phyloP scores from a whole-genome alignment of 768 basidiomycete genomes.

The Suillus weaverae region DNA sequence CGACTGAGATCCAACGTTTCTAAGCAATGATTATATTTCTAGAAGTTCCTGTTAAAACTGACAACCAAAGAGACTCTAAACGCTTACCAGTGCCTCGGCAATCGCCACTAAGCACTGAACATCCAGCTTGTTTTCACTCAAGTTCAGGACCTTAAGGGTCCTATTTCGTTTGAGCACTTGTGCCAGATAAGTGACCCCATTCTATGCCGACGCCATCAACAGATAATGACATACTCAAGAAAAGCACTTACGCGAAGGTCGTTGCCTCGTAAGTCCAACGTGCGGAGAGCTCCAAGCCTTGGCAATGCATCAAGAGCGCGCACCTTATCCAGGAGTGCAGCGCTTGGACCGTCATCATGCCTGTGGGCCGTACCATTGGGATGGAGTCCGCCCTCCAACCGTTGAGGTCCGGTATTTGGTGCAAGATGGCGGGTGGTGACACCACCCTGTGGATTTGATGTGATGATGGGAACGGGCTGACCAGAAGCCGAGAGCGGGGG shows the following conservation, averaged over 20 bases:
- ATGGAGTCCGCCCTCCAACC: background rate
- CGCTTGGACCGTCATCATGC: slow-evolving; percentile 55
- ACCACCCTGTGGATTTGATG: slow-evolving; percentile 57
- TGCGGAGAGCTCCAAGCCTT: slow-evolving; percentile 80
- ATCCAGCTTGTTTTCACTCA: slow-evolving; percentile 94
- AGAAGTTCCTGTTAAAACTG: background rate
- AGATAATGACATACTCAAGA: background rate
- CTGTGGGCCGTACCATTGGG: slow-evolving; percentile 6
- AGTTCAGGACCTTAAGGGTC: slow-evolving; percentile 90
- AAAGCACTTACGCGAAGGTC: slow-evolving; percentile 74
- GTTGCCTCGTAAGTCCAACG: slow-evolving; percentile 89
- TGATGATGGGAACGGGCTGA: slow-evolving; percentile 68
- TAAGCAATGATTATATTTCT: slow-evolving; percentile 94
- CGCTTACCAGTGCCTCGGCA: slow-evolving; percentile 83
- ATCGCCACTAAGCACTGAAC: slow-evolving; percentile 73
- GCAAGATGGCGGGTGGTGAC: slow-evolving; percentile 47
- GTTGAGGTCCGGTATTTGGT: slow-evolving; percentile 9
- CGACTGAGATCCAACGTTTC: slow-evolving; percentile 93
- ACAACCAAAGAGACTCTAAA: slow-evolving; percentile 1
- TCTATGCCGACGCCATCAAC: slow-evolving; percentile 32
- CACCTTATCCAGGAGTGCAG: slow-evolving; percentile 83
- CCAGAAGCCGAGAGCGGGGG: slow-evolving; percentile 40
- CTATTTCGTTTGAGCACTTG: slow-evolving; percentile 96
- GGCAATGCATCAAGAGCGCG: slow-evolving; percentile 87
- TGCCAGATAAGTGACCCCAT: slow-evolving; percentile 84